Conservation (phyloP, 306 rosid genomes). For the Rosa lucieae region DNA sequence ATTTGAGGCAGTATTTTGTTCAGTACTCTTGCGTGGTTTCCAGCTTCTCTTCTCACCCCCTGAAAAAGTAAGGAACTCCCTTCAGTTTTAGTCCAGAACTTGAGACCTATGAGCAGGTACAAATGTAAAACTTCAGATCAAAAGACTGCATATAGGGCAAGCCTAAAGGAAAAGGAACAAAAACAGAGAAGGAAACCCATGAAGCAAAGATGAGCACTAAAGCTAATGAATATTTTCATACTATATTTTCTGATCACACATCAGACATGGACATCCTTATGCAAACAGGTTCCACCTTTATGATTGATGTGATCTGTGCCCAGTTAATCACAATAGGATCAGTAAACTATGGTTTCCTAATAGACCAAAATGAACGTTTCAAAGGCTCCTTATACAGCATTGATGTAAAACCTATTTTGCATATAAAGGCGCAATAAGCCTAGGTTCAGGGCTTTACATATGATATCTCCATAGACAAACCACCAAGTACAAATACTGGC, state of each 20-base stretch:
- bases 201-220: not conserved
- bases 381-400: not conserved
- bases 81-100: not conserved
- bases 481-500: not conserved
- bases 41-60: conserved; percentile 99
- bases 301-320: not conserved
- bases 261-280: not conserved
- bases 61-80: conserved; percentile 27
- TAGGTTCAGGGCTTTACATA: not conserved
- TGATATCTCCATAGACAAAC: not conserved
- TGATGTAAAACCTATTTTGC: not conserved
- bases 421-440: not conserved
- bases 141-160: not conserved
- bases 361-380: not conserved
- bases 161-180: not conserved
- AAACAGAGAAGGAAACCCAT: not conserved
- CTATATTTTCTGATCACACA: not conserved
- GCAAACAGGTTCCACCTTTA: not conserved
- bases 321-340: not conserved
- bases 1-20: conserved; percentile 46
- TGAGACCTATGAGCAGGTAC: not conserved
- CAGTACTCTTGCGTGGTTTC: conserved; percentile 66
- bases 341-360: not conserved
- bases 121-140: not conserved
- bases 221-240: too few relatives aligned